These are phyloP conservation scores for Beverwykella pulmonaria DNA, from an alignment of 495 filamentous ascomycete species.

Conservation along the genomic window DNA sequence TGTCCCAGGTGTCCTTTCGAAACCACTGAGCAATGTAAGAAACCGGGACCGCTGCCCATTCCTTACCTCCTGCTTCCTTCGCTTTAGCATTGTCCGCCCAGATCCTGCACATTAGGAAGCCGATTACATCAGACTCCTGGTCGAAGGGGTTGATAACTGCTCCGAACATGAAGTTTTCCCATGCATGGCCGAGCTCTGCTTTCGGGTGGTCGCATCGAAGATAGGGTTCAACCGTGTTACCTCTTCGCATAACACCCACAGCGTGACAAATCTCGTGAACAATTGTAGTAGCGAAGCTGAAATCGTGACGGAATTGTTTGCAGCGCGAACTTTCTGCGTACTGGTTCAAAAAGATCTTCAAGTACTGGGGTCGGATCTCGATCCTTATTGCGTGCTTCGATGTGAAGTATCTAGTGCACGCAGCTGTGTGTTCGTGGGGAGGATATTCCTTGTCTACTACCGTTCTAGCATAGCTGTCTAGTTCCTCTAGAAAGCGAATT, in stretches of 20 bases:
- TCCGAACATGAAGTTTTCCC: conserved; percentile 35
- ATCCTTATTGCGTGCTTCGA: conserved; percentile 14
- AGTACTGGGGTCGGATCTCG: conserved; percentile 14
- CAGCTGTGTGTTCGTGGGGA: background rate
- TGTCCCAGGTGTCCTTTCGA: conserved; percentile 27
- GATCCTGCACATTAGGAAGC: conserved; percentile 21
- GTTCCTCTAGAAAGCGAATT: conserved; percentile 13
- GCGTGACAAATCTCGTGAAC: conserved; percentile 32
- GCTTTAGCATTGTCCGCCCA: conserved; percentile 18
- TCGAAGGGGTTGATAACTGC: conserved; percentile 33
- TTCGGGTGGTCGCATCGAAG: conserved; percentile 17
- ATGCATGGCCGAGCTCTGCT: conserved; percentile 25
- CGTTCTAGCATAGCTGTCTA: conserved; percentile 2
- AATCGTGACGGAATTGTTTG: conserved; percentile 30
- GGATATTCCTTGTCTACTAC: conserved; percentile 1
- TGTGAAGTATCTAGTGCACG: conserved; percentile 3
- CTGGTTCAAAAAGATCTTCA: conserved; percentile 3
- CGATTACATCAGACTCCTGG: background rate
- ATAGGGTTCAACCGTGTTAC: conserved; percentile 24
- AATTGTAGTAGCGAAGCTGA: conserved; percentile 19
- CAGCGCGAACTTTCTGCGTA: conserved; percentile 17
- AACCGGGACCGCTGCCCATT: conserved; percentile 24
- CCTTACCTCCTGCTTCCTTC: conserved; percentile 12
- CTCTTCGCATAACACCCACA: conserved; percentile 34
- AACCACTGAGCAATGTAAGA: conserved; percentile 35